Evolutionary conservation across 2,329 filamentous ascomycete genomes (phyloP).

Genomic region (Madurella mycetomatis): DNA sequence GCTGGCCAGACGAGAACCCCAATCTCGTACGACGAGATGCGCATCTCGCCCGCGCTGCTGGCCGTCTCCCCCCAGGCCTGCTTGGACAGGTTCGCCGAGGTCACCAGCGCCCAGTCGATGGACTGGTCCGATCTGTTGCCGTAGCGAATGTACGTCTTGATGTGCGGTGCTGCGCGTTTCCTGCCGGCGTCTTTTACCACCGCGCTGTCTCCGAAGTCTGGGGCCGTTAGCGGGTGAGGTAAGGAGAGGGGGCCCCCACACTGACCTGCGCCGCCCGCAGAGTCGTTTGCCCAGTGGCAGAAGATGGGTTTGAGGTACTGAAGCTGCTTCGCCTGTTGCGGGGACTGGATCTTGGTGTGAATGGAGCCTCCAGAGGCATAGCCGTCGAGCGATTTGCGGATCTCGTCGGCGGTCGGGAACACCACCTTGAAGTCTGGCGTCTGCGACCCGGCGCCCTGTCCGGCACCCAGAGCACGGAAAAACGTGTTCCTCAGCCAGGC

Average conservation of each 20-base stretch:
- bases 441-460: slow-evolving; percentile 24
- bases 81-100: slow-evolving; percentile 86
- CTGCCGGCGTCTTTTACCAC: slow-evolving; percentile 51
- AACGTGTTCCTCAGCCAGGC: slow-evolving; percentile 67
- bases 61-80: slow-evolving; percentile 77
- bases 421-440: slow-evolving; percentile 62
- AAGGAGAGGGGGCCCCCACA: background rate
- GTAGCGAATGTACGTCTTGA: slow-evolving; percentile 82
- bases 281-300: slow-evolving; percentile 70
- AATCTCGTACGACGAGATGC: slow-evolving; percentile 77
- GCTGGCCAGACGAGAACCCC: slow-evolving; percentile 80
- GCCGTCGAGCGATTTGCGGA: slow-evolving; percentile 70
- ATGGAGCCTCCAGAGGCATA: slow-evolving; percentile 76
- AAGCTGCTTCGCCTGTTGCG: slow-evolving; percentile 69
- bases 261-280: slow-evolving; percentile 33
- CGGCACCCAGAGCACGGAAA: slow-evolving; percentile 45
- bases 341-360: slow-evolving; percentile 70
- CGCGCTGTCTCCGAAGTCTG: slow-evolving; percentile 28
- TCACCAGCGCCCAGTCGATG: slow-evolving; percentile 82
- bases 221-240: slow-evolving; percentile 6
- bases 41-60: slow-evolving; percentile 53
- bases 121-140: slow-evolving; percentile 31
- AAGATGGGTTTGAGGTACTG: slow-evolving; percentile 66
- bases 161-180: slow-evolving; percentile 72
- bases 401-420: slow-evolving; percentile 76